phyloP scores from a whole-genome alignment of 208 protist genomes.

The Leishmania braziliensis region DNA sequence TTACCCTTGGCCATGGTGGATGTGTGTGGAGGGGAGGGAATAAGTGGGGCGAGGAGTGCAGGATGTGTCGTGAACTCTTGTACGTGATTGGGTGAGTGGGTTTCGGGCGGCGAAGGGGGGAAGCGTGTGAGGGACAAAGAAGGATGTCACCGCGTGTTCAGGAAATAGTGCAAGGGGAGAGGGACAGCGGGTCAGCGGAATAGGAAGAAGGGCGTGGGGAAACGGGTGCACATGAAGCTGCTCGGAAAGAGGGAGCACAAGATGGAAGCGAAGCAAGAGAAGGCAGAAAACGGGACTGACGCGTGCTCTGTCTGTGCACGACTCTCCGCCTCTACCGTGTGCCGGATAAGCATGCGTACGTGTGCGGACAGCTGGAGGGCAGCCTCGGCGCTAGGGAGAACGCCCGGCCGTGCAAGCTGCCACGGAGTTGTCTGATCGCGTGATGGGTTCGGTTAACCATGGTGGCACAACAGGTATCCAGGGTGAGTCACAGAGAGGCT shows the following conservation, averaged over 20 bases:
- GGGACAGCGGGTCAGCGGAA: not conserved
- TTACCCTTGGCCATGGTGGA: slow-evolving; percentile 77
- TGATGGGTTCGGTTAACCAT: not conserved
- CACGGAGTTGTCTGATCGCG: not conserved
- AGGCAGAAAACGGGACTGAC: not conserved
- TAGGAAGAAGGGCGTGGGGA: not conserved
- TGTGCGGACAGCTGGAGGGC: not conserved
- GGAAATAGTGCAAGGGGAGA: not conserved
- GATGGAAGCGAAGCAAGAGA: not conserved
- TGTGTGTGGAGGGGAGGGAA: too few relatives aligned
- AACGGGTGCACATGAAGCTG: not conserved
- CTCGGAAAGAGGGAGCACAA: not conserved
- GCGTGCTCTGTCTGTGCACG: not conserved
- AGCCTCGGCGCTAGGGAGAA: not conserved
- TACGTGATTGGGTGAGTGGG: not conserved
- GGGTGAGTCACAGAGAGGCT: not conserved
- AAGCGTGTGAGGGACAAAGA: not conserved
- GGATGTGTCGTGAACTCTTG: not conserved
- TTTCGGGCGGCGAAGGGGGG: not conserved
- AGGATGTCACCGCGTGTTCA: not conserved
- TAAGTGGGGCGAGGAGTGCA: not conserved
- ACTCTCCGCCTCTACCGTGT: not conserved
- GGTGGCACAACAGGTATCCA: not conserved
- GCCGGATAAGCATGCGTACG: not conserved
- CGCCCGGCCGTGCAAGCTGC: not conserved